Conservation (phyloP, 371 early-diverging fungal species). For the Circinella minor region DNA sequence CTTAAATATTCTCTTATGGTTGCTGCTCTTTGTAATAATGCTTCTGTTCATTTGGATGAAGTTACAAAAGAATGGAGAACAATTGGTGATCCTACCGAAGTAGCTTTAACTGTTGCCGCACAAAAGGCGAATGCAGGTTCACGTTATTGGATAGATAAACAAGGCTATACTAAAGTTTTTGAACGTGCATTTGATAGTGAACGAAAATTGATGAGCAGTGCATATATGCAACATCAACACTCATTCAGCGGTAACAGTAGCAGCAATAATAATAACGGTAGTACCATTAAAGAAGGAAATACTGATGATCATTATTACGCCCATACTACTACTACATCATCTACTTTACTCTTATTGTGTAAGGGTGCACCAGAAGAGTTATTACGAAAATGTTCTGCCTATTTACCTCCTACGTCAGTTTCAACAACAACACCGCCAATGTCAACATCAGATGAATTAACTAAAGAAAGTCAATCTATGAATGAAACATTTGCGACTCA, state of each 20-base stretch:
- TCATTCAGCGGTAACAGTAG: too few species aligned
- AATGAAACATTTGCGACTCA: constrained; percentile 66
- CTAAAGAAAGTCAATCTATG: constrained; percentile 38
- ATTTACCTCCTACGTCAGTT: constrained; percentile 39
- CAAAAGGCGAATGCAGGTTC: constrained; percentile 54
- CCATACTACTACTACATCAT: constrained; percentile 18
- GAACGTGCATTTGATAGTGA: constrained; percentile 82
- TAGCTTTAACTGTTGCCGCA: constrained; percentile 67
- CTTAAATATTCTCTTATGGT: constrained; percentile 43
- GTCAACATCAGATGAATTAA: background rate
- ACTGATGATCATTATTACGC: too few species aligned
- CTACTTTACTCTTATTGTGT: constrained; percentile 60
- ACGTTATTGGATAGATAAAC: constrained; percentile 29
- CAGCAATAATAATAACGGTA: background rate
- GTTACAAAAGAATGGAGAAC: constrained; percentile 68
- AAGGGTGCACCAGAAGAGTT: constrained; percentile 95
- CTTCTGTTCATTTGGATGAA: constrained; percentile 62
- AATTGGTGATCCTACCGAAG: constrained; percentile 86
- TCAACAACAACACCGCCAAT: background rate
- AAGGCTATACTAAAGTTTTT: constrained; percentile 42
- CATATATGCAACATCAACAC: constrained; percentile 36
- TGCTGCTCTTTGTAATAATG: constrained; percentile 71
- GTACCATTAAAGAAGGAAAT: too few species aligned
- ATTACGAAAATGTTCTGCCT: constrained; percentile 67
- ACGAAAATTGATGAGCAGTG: constrained; percentile 88